phyloP scores from a whole-genome alignment of 2,329 filamentous ascomycete species.

The Coniochaeta prunicola region DNA sequence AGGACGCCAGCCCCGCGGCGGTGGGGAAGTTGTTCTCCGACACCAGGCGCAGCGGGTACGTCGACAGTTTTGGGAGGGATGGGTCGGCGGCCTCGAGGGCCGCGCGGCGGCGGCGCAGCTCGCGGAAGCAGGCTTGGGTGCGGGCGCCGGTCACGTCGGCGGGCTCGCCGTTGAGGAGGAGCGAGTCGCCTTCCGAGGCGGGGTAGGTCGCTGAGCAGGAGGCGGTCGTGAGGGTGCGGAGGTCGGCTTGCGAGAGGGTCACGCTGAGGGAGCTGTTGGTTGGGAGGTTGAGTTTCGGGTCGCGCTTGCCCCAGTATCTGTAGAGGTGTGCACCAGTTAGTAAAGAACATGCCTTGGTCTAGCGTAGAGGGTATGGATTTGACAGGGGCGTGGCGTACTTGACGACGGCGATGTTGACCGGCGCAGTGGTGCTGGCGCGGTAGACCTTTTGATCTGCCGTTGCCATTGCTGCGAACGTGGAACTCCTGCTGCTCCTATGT shows the following conservation, averaged over 20 bases:
- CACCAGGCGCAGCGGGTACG: constrained; percentile 73
- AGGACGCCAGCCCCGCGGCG: constrained; percentile 77
- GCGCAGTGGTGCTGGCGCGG: constrained; percentile 90
- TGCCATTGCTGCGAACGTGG: constrained; percentile 10
- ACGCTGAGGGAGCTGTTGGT: constrained; percentile 98
- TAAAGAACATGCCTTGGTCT: too few species aligned
- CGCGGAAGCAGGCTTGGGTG: constrained; percentile 90
- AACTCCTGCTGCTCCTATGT: neutral
- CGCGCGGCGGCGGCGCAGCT: constrained; percentile 70
- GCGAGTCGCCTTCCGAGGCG: constrained; percentile 50
- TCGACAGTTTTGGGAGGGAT: constrained; percentile 74
- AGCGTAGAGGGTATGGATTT: constrained; percentile 9
- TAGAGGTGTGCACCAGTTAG: neutral
- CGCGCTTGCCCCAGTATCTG: constrained; percentile 92
- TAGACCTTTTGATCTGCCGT: constrained; percentile 54
- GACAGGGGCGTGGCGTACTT: constrained; percentile 50
- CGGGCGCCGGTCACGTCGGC: constrained; percentile 84
- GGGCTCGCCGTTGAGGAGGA: constrained; percentile 74
- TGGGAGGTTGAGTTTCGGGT: constrained; percentile 86
- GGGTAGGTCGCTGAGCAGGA: constrained; percentile 73
- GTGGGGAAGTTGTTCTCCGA: constrained; percentile 99
- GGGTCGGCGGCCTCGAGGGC: constrained; percentile 65
- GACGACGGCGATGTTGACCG: constrained; percentile 97
- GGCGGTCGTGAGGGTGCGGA: constrained; percentile 93
- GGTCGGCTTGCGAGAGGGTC: constrained; percentile 86